Conservation (phyloP, 495 filamentous ascomycete genomes). For the Niebla homalea region DNA sequence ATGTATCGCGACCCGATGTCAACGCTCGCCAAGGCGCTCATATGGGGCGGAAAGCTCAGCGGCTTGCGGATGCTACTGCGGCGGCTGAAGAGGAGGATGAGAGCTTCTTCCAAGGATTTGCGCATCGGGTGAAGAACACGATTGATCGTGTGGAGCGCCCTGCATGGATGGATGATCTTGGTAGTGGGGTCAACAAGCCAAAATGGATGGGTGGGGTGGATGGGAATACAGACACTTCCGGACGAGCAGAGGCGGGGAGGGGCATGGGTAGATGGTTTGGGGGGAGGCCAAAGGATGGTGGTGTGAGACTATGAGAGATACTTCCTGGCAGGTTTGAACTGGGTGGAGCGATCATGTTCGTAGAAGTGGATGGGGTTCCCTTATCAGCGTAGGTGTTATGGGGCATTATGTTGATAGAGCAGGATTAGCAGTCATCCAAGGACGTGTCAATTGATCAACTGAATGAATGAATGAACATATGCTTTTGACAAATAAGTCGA, state of each 20-base stretch:
- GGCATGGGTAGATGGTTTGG: slow-evolving; percentile 40
- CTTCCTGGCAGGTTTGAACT: too few species aligned
- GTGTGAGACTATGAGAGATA: slow-evolving; percentile 22
- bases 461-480: too few species aligned
- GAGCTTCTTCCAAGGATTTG: slow-evolving; percentile 68
- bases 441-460: too few species aligned
- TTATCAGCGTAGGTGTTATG: too few species aligned
- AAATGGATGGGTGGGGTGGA: slow-evolving; percentile 68
- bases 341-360: too few species aligned
- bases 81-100: slow-evolving; percentile 56
- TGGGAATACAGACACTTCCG: slow-evolving; percentile 21
- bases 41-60: slow-evolving; percentile 16
- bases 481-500: too few species aligned
- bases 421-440: too few species aligned
- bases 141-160: slow-evolving; percentile 74
- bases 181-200: slow-evolving; percentile 40
- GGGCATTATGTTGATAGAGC: too few species aligned
- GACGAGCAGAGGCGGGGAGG: slow-evolving; percentile 26
- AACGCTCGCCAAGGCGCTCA: slow-evolving; percentile 1
- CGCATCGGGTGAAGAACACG: slow-evolving; percentile 79
- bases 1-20: not conserved
- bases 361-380: too few species aligned
- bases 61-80: slow-evolving; percentile 21
- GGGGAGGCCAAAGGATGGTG: slow-evolving; percentile 37
- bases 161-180: slow-evolving; percentile 57